Evolutionary conservation across 371 early-diverging fungal species (phyloP), one percentile per base, ranked within the genome.

Genomic region (Lichtheimia ornata): DNA sequence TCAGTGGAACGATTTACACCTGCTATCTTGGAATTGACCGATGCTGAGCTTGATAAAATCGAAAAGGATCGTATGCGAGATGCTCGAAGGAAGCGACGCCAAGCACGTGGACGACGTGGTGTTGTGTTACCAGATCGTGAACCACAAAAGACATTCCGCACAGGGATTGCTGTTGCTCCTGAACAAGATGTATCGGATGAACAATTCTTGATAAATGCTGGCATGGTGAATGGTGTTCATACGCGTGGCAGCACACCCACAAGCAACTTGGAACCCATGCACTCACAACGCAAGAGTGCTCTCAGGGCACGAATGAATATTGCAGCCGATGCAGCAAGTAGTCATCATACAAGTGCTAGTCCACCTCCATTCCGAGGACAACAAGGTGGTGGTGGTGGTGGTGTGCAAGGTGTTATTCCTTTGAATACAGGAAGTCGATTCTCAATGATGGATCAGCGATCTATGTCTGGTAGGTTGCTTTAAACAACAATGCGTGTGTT

Each of bases 31-130:
- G 85, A 89, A 56, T 65, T 93, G 58, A 82, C 87, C 0, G 89
- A 89, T 54, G 79, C 82, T 4, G 95, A 94, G 50, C 74, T 90
- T 17, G 92, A 90, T 52, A 85, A 87, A 28, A 76, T 92, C 59
- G 93, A 92, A 44, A 85, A 88, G 71, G 93, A 93, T 63, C 76
- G 87, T n/a, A 92, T 96, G 68, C 78, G 95, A 55, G 40, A 28
- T 42, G 25, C 57, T 64, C 87, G 89, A 56, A 87, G 95, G 27
- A 94, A 93, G 72, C 84, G 94, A 58, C 80, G 95, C 14, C 94
- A 93, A 67, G 90, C 90, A 50, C 81, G 93, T 53, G 88, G 90
- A 14, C 78, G 91, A 11, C 82, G 90, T 22, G 80, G 81, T 30
- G 83, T 81, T 49, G 74, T 84, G 3, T 69, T 90, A 42, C 90